phyloP scores from a whole-genome alignment of 129 eudicot species.

The Centella asiatica region DNA sequence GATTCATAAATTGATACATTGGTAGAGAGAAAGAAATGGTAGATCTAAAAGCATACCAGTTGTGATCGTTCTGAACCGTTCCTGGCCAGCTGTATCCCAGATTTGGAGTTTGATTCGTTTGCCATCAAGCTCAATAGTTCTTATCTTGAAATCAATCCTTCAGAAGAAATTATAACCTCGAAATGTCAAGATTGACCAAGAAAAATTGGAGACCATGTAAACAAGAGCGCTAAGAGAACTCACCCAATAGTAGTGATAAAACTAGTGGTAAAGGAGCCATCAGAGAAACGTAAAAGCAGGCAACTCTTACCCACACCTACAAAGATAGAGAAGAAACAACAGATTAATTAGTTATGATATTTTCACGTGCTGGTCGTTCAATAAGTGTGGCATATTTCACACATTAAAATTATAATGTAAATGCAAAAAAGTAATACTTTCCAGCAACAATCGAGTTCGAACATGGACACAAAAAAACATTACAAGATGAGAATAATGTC shows the following conservation, averaged over 20 bases:
- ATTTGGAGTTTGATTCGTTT: conserved; percentile 64
- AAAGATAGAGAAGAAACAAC: conserved; percentile 13
- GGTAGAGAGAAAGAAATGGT: not conserved
- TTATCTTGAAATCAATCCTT: conserved; percentile 50
- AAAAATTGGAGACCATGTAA: not conserved
- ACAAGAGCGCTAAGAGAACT: conserved; percentile 11
- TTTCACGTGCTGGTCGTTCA: not conserved
- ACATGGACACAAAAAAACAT: conserved; percentile 1
- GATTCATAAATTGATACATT: not conserved
- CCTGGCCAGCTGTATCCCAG: conserved; percentile 76
- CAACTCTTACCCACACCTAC: conserved; percentile 73
- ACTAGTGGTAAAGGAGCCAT: conserved; percentile 70
- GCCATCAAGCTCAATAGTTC: conserved; percentile 56
- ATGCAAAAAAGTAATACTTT: not conserved
- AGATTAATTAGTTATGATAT: not conserved
- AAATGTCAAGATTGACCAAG: not conserved
- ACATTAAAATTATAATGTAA: not conserved
- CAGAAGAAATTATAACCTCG: conserved; percentile 6
- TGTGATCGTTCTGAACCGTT: conserved; percentile 48
- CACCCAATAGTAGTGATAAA: conserved; percentile 70
- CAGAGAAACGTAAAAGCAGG: conserved; percentile 68
- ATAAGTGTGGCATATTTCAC: not conserved
- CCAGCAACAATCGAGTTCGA: not conserved
- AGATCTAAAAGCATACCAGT: conserved; percentile 35
- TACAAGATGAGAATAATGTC: not conserved